Evolutionary conservation across 495 filamentous ascomycete genomes (phyloP).

Genomic region (Amorphotheca resinae): DNA sequence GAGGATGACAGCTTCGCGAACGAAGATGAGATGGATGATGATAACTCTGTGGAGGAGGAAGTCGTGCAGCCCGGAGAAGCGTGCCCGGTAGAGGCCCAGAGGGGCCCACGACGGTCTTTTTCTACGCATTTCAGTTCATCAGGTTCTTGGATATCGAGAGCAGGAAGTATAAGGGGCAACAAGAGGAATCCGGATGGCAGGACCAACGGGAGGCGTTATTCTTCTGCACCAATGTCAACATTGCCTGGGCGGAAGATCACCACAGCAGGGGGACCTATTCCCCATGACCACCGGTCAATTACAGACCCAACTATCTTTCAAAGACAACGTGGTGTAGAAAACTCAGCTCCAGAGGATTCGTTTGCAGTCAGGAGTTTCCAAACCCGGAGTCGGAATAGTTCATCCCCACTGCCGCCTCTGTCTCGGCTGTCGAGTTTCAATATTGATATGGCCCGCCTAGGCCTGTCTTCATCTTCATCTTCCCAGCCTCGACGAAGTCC

Average conservation of each 20-base stretch:
- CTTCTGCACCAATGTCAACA: constrained; percentile 28
- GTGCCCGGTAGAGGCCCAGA: constrained; percentile 7
- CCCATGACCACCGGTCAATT: constrained; percentile 5
- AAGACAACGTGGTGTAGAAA: constrained; percentile 4
- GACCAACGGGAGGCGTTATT: constrained; percentile 30
- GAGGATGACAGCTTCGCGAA: constrained; percentile 13
- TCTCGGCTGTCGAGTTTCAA: constrained; percentile 45
- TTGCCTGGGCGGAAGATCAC: constrained; percentile 9
- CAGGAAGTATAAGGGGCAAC: constrained; percentile 34
- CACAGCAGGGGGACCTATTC: constrained; percentile 11
- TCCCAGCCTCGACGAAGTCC: constrained; percentile 21
- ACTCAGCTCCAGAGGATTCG: constrained; percentile 9
- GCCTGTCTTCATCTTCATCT: constrained; percentile 24
- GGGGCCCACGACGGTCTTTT: constrained; percentile 32
- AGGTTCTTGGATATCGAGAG: constrained; percentile 35
- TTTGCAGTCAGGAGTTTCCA: constrained; percentile 13
- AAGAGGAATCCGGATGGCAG: constrained; percentile 25
- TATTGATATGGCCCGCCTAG: constrained; percentile 35
- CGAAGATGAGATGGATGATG: constrained; percentile 12
- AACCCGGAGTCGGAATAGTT: constrained; percentile 32
- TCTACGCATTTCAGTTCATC: constrained; percentile 43
- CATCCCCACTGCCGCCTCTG: constrained; percentile 44
- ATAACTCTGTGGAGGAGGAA: constrained; percentile 1
- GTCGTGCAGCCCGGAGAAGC: constrained; percentile 4
- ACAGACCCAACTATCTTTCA: constrained; percentile 14